phyloP scores from a whole-genome alignment of 2,329 filamentous ascomycete genomes.

The Drechslerella coelobrocha region DNA sequence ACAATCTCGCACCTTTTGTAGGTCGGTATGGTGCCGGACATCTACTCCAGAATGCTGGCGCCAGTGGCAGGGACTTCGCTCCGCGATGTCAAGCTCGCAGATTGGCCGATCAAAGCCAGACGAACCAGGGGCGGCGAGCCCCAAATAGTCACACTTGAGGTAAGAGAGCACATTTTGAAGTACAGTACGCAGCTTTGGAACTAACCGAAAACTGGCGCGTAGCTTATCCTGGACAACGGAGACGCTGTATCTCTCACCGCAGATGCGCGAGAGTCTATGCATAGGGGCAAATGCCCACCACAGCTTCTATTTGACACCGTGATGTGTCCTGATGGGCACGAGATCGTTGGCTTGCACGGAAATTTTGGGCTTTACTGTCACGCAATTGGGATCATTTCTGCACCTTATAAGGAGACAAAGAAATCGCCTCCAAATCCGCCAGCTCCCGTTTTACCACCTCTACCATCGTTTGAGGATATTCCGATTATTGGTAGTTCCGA shows the following conservation, averaged over 20 bases:
- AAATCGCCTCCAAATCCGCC: conserved; percentile 14
- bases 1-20: conserved; percentile 4
- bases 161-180: not conserved
- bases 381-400: conserved; percentile 43
- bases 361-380: conserved; percentile 48
- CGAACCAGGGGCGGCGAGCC: conserved; percentile 44
- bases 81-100: conserved; percentile 42
- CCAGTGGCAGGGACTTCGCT: conserved; percentile 22
- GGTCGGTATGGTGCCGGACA: conserved; percentile 47
- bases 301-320: conserved; percentile 32
- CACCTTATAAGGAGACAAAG: conserved; percentile 26
- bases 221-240: conserved; percentile 38
- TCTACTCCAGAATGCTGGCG: conserved; percentile 30
- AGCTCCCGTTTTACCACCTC: not conserved
- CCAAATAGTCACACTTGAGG: conserved; percentile 42
- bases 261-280: conserved; percentile 31
- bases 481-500: no score
- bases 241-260: conserved; percentile 27
- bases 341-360: conserved; percentile 43
- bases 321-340: conserved; percentile 44
- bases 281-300: conserved; percentile 41
- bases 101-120: conserved; percentile 49
- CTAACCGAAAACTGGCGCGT: not conserved
- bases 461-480: conserved; percentile 19
- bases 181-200: not conserved